Evolutionary conservation across 441 rosid genomes (phyloP), one percentile per base, ranked within the genome.

Genomic region (Pelargonium myrrhifolium): DNA sequence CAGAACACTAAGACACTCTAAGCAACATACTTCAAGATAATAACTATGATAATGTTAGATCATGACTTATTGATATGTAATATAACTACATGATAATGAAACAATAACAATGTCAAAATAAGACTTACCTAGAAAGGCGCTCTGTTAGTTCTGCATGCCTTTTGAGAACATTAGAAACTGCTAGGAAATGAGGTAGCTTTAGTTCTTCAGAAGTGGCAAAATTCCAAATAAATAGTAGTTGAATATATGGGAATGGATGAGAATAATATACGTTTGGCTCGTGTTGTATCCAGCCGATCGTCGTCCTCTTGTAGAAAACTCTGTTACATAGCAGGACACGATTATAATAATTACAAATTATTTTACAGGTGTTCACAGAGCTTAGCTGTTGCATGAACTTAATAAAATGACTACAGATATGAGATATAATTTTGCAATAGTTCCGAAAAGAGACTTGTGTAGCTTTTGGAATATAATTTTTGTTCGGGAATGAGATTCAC

Each of bases 81-180:
- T 18, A 28, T 7, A 59, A 39, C 59, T 6, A 68, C 10, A 51
- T 65, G 45, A 28, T 0, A 65, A 35, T 28, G 65, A 43, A 64
- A 40, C 20, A 7, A 20, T 45, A 31, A 63, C 15, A 26, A 66
- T 49, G 61, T 55, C 51, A 15, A 55, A 24, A 26, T 49, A 28
- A 43, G 61, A 4, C 67, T 40, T 77, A 89, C 97, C 93, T 86
- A 65, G 96, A 78, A 64, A 93, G 89, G 42, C 93, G 90, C 71
- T 84, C 90, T 20, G 92, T 72, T 79, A 93, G 75, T 61, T 87
- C 93, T 24, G 75, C 86, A 68, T 90, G 98, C 82, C 89, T 85
- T 81, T 89, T 87, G 71, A 93, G 86, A 79, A 93, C 88, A 75
- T 78, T 85, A 55, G 91, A 78, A 77, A 90, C 98, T 93, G 87